Evolutionary conservation across 805 yeast species (phyloP), one percentile per base, ranked within the genome.

Genomic region (Babjeviella inositovora): DNA sequence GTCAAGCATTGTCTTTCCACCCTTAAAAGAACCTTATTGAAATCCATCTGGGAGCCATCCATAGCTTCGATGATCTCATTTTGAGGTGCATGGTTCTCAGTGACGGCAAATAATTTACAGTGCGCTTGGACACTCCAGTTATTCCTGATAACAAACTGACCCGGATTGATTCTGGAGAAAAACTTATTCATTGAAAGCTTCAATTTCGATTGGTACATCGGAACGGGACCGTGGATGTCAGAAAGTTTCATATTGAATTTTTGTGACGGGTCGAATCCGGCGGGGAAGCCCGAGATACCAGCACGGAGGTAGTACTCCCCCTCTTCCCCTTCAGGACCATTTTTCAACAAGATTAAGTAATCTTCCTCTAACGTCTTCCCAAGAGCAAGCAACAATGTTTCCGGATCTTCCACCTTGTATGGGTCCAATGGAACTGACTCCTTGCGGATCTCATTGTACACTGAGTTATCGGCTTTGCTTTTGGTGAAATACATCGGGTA

Each of bases 61-160:
- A 50, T 31, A 11, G 45, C 38, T 9, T 46, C 41, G 14, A 57
- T 47, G 5, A 32, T 43, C 5, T 50, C 48, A n/a, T 53, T 54
- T 11, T 39, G 33, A 2, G 53, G 33, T 8, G 45, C 47, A 28
- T 66, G 70, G 19, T 53, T 49, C 6, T 55, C 60, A 9, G 43
- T 37, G 21, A 67, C 58, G 2, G 62, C 61, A 28, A 53, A 56
- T n/a, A 65, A 32, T 19, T 47, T 50, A 22, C 56, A 49, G 35
- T 71, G 79, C 2, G 70, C 55, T 38, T 77, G 90, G 13, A 77
- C 44, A 0, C 74, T 56, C 80, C 84, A 77, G 31, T 77, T 77
- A 33, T 57, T 58, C 27, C 90, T 56, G 28, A 64, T 65, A 38
- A 76, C 73, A 23, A 58, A 56, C 26, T 66, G 64, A 15, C 58